Percentiles rank a stretch among this genome's conserved stretches.
These are phyloP conservation scores for Aspergillus carbonarius DNA, from an alignment of 2,329 filamentous ascomycete species.

Conservation along the genomic window DNA sequence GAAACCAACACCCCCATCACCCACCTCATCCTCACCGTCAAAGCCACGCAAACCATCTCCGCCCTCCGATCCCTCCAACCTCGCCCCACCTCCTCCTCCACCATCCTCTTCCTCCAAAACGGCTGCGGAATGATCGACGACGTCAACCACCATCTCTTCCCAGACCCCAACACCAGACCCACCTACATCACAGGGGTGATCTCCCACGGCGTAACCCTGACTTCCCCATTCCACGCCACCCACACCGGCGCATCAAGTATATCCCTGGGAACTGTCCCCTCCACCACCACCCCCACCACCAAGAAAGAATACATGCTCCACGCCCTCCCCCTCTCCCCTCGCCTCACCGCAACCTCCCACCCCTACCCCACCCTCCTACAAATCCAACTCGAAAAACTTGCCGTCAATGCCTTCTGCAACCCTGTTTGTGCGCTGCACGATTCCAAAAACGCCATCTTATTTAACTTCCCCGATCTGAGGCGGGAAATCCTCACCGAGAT, in stretches of 20 bases:
- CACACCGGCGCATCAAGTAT: constrained; percentile 58
- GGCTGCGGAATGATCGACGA: constrained; percentile 75
- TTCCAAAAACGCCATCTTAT: constrained; percentile 13
- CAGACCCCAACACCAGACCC: constrained; percentile 60
- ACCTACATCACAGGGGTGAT: constrained; percentile 69
- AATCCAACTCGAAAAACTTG: constrained; percentile 21
- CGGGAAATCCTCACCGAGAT: constrained; percentile 18
- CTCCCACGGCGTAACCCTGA: constrained; percentile 53
- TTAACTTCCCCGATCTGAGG: constrained; percentile 11
- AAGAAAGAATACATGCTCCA: constrained; percentile 6
- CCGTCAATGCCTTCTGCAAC: constrained; percentile 21
- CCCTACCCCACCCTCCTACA: constrained; percentile 13
- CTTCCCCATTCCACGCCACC: constrained; percentile 48
- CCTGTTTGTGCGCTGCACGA: constrained; percentile 15
- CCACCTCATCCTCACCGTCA: constrained; percentile 72
- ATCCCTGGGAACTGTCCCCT: constrained; percentile 50
- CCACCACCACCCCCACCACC: background rate
- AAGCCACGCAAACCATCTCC: constrained; percentile 61
- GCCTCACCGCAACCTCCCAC: constrained; percentile 11
- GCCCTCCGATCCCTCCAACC: constrained; percentile 63
- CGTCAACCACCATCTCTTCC: constrained; percentile 67
- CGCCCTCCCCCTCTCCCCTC: constrained; percentile 2
- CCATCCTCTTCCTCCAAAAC: constrained; percentile 72
- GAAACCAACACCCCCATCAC: constrained; percentile 50
- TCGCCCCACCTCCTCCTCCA: constrained; percentile 61